phyloP scores from a whole-genome alignment of 148 eudicot species.

The Chenopodium formosanum region DNA sequence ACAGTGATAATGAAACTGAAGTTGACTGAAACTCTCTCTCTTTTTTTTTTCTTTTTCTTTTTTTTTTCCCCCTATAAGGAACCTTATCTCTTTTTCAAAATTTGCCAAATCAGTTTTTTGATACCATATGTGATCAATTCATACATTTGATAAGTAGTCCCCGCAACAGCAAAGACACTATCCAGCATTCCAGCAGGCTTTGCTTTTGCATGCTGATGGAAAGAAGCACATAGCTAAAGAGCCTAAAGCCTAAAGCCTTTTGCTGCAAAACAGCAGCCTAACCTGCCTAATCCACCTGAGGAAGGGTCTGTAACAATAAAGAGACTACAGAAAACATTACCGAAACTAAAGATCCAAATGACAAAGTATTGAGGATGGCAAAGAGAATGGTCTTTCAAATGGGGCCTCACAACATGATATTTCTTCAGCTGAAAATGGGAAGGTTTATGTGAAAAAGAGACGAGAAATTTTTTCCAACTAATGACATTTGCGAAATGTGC shows the following conservation, averaged over 20 bases:
- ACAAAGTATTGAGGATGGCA: slow-evolving; percentile 19
- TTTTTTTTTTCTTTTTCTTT: neutral
- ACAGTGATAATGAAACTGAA: neutral
- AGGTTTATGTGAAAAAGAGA: slow-evolving; percentile 50
- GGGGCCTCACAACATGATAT: slow-evolving; percentile 24
- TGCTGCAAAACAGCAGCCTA: slow-evolving; percentile 55
- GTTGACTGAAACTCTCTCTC: neutral
- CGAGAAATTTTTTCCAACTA: slow-evolving; percentile 10
- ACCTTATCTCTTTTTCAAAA: neutral
- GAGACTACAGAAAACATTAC: slow-evolving; percentile 30
- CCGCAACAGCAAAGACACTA: slow-evolving; percentile 78
- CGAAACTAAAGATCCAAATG: slow-evolving; percentile 29
- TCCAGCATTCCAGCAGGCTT: slow-evolving; percentile 85
- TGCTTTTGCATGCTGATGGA: slow-evolving; percentile 86
- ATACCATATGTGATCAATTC: neutral
- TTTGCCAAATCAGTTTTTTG: neutral
- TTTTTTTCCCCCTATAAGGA: neutral
- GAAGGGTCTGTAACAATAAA: slow-evolving; percentile 34
- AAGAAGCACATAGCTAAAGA: slow-evolving; percentile 72
- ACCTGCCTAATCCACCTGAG: slow-evolving; percentile 30
- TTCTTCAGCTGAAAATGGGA: slow-evolving; percentile 36
- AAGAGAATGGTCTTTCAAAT: slow-evolving; percentile 32
- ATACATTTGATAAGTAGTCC: slow-evolving; percentile 42
- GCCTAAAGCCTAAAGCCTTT: slow-evolving; percentile 67
- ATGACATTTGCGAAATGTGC: slow-evolving; percentile 17